Evolutionary conservation across 2,329 filamentous ascomycete genomes (phyloP), one percentile per base, ranked within the genome.

Genomic region (Phyllosticta capitalensis): DNA sequence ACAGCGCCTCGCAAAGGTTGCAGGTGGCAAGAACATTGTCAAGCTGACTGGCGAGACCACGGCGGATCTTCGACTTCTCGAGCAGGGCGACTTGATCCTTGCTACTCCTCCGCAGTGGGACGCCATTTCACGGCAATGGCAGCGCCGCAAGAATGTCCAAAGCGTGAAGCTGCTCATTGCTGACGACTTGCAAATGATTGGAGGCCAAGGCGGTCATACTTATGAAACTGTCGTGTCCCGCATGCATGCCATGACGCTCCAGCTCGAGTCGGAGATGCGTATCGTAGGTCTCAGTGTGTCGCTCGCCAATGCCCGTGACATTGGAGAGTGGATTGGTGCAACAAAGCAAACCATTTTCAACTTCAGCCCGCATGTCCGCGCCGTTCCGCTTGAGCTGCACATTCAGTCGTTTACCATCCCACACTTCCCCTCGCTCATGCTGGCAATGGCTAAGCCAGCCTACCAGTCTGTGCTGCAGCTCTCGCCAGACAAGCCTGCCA

Each of bases 301-400:
- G 22, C 80, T 99, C 21, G 87, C 94, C 5, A 97, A 96, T 70
- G 92, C 92, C 55, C 84, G 91, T 61, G 94, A 99, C 68, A 83
- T 99, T 67, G 92, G 92, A 56, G 94, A 96, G 75, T 99, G 94
- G 94, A 91, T 99, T 65, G 94, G 95, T 65, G 94, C 92, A 7
- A 95, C 86, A 73, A 97, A 96, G 78, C 94, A 99, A 71, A 95
- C 94, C 54, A 96, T 96, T 64, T 99, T 92, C 81, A 99, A 99
- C 76, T 99, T 99, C 78, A 96, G 90, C 67, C 94, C 94, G 1
- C 88, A 92, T 68, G 86, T 92, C 62, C 87, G 95, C 60, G 88
- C 91, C 1, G 85, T 96, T 19, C 92, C 92, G 21, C 78, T 99
- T 30, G 92, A 97, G 72, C 83, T 99, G 60, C 91, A 96, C 71